Evolutionary conservation across 306 rosid species (phyloP).

Genomic region (Argentina anserina): DNA sequence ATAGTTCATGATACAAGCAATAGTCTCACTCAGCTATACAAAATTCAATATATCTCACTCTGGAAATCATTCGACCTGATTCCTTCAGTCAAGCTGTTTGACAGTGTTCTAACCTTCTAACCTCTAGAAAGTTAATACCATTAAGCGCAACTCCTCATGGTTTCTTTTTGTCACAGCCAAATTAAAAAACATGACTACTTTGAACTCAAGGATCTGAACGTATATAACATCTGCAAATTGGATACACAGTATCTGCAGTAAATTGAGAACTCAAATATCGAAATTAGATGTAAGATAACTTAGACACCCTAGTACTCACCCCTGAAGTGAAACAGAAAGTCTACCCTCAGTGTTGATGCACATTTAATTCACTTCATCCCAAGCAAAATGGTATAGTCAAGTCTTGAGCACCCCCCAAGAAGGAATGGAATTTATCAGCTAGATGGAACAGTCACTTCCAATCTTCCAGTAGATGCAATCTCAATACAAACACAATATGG

Average conservation of each 20-base stretch:
- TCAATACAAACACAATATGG: no score
- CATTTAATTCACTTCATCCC: background rate
- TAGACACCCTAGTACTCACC: no score
- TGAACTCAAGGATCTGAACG: no score
- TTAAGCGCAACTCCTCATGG: background rate
- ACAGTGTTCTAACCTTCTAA: background rate
- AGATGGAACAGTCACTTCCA: no score
- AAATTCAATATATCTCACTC: background rate
- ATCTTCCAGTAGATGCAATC: no score
- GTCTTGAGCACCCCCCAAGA: no score
- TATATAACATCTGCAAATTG: no score
- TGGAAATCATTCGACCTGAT: background rate
- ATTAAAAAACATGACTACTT: background rate
- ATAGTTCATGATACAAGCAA: background rate
- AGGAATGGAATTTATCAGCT: no score
- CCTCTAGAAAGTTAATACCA: background rate
- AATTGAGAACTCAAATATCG: no score
- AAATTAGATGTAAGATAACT: no score
- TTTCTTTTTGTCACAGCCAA: background rate
- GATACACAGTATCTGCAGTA: no score
- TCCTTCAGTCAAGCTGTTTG: background rate
- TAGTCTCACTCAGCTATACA: background rate
- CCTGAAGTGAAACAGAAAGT: background rate
- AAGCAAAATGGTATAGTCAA: background rate
- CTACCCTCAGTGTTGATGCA: background rate